A percentile compares a stretch with the other conserved stretches of the same genome.
phyloP scores from a whole-genome alignment of 2,329 filamentous ascomycete species.

The Stylonectria norvegica region DNA sequence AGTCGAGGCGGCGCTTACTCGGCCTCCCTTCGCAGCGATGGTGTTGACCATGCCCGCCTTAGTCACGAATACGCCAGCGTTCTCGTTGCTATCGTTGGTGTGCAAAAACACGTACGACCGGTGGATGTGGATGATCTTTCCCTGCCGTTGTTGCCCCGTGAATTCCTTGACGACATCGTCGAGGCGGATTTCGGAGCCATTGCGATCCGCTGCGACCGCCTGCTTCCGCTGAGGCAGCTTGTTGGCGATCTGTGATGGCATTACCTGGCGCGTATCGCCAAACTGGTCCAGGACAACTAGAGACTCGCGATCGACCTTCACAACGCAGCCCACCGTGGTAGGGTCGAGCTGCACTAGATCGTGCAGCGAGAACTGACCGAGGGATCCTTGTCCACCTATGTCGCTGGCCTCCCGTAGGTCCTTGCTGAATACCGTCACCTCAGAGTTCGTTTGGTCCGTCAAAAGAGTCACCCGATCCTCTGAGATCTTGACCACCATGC shows the following conservation, averaged over 20 bases:
- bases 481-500: slow-evolving; percentile 91
- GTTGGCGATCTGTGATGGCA: slow-evolving; percentile 89
- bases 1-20: slow-evolving; percentile 57
- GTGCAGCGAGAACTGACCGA: slow-evolving; percentile 88
- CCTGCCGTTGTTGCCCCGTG: slow-evolving; percentile 78
- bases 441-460: slow-evolving; percentile 86
- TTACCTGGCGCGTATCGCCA: slow-evolving; percentile 73
- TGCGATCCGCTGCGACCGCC: slow-evolving; percentile 87
- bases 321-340: slow-evolving; percentile 86
- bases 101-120: slow-evolving; percentile 89
- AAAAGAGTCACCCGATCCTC: slow-evolving; percentile 91
- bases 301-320: slow-evolving; percentile 93
- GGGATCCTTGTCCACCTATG: slow-evolving; percentile 75
- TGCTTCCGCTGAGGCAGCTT: slow-evolving; percentile 78
- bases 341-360: slow-evolving; percentile 93
- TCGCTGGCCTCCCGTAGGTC: slow-evolving; percentile 92
- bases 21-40: slow-evolving; percentile 89
- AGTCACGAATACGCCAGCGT: slow-evolving; percentile 84
- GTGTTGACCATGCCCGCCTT: slow-evolving; percentile 83
- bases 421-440: slow-evolving; percentile 97
- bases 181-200: slow-evolving; percentile 85
- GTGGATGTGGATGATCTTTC: slow-evolving; percentile 90
- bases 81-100: slow-evolving; percentile 78
- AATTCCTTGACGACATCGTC: slow-evolving; percentile 93
- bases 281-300: slow-evolving; percentile 88